Percentiles rank a stretch among this genome's conserved stretches.
Conservation (phyloP, 352 stramenopile genomes). For the Pythium rishiriense region DNA sequence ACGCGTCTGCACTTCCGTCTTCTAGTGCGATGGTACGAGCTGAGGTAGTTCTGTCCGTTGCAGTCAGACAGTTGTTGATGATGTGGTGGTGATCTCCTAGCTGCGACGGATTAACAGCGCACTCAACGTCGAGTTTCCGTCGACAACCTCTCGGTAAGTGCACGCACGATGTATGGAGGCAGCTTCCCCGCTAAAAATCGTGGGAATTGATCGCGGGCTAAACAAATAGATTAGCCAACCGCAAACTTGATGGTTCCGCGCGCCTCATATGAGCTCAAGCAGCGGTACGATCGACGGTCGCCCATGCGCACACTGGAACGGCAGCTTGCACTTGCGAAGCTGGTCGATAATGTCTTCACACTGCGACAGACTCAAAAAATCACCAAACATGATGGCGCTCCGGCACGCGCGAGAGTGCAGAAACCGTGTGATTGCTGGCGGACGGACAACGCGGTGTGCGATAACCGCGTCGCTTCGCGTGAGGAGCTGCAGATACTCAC, state of each 20-base stretch:
- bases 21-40: conserved; percentile 59
- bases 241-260: background rate
- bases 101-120: conserved; percentile 66
- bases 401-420: conserved; percentile 89
- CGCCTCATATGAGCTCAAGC: conserved; percentile 45
- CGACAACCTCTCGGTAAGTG: conserved; percentile 9
- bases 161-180: no score
- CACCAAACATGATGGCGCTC: conserved; percentile 94
- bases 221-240: conserved; percentile 15
- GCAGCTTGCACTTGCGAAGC: conserved; percentile 74
- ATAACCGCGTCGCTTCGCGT: conserved; percentile 26
- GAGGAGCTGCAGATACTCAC: conserved; percentile 82
- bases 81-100: conserved; percentile 21
- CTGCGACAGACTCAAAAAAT: conserved; percentile 67
- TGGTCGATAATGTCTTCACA: conserved; percentile 71
- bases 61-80: background rate
- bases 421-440: conserved; percentile 78
- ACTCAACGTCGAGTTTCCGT: conserved; percentile 38
- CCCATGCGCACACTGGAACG: conserved; percentile 92
- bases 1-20: conserved; percentile 34
- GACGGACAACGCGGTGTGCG: conserved; percentile 35
- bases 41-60: background rate
- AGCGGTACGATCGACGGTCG: conserved; percentile 89
- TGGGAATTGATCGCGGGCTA: background rate
- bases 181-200: background rate